phyloP scores from a whole-genome alignment of 768 basidiomycete species.

The Xanthoconium purpureum region DNA sequence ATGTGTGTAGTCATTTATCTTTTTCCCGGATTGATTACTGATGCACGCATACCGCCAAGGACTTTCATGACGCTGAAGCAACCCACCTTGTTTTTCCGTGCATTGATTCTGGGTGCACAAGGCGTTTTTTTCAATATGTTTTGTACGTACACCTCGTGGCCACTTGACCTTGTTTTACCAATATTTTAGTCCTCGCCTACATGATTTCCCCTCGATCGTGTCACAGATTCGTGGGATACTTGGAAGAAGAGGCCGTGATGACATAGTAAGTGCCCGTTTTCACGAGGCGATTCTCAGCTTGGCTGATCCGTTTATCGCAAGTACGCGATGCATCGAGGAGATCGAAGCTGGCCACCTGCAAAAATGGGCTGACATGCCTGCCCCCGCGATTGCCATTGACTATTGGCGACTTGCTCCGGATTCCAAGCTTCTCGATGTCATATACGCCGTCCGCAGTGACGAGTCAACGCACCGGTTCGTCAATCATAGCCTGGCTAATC shows the following conservation, averaged over 20 bases:
- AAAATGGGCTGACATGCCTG: slow-evolving; percentile 71
- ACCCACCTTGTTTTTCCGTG: slow-evolving; percentile 78
- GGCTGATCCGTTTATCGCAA: slow-evolving; percentile 28
- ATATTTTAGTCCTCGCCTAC: slow-evolving; percentile 64
- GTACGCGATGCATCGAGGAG: slow-evolving; percentile 80
- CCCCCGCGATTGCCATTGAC: slow-evolving; percentile 89
- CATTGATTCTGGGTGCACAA: slow-evolving; percentile 83
- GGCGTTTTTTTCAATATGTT: slow-evolving; percentile 90
- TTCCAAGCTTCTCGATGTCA: slow-evolving; percentile 81
- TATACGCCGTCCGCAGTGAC: slow-evolving; percentile 90
- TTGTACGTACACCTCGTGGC: slow-evolving; percentile 46
- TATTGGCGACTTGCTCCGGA: slow-evolving; percentile 81
- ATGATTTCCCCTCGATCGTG: slow-evolving; percentile 69
- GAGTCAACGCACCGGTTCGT: slow-evolving; percentile 93
- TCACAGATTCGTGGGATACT: slow-evolving; percentile 88
- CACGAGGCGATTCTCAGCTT: slow-evolving; percentile 17
- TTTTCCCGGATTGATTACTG: slow-evolving; percentile 9
- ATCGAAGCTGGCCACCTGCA: slow-evolving; percentile 79
- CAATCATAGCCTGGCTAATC: slow-evolving; percentile 92
- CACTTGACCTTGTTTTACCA: slow-evolving; percentile 13
- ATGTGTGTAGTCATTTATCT: slow-evolving; percentile 45
- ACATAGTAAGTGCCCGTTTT: slow-evolving; percentile 66
- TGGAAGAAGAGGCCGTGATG: slow-evolving; percentile 93
- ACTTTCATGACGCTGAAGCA: slow-evolving; percentile 93
- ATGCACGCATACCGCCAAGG: slow-evolving; percentile 40